Conservation (phyloP, 2,329 filamentous ascomycete genomes). For the Diaporthe sp. region DNA sequence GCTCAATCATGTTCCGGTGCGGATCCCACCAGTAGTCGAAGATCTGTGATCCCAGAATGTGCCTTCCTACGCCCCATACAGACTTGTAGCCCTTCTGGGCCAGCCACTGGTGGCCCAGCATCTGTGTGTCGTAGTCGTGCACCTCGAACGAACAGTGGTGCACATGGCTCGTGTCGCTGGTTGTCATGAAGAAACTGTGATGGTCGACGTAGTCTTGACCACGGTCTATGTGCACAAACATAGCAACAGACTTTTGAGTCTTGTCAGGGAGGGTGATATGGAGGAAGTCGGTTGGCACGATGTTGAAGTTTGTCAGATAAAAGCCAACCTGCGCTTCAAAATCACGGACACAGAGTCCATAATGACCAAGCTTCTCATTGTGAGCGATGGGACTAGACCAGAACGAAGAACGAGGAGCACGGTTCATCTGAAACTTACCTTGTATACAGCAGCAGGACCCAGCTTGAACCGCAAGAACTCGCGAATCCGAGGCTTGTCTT, state of each 20-base stretch:
- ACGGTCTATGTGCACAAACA: neutral
- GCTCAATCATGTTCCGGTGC: neutral
- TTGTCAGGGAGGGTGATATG: neutral
- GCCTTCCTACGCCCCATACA: constrained; percentile 73
- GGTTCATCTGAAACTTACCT: neutral
- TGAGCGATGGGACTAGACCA: neutral
- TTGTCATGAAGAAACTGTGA: constrained; percentile 11
- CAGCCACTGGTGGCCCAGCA: constrained; percentile 71
- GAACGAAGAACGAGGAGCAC: neutral
- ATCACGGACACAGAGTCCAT: neutral
- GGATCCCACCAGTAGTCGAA: constrained; percentile 68
- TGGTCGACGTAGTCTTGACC: constrained; percentile 6
- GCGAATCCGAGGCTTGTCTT: neutral
- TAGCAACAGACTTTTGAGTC: neutral
- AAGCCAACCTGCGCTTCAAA: neutral
- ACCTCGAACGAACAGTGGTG: constrained; percentile 71
- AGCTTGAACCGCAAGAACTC: neutral
- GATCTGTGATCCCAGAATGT: constrained; percentile 71
- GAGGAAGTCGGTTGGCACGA: neutral
- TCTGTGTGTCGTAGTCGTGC: constrained; percentile 72
- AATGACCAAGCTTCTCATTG: neutral
- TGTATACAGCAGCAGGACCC: neutral
- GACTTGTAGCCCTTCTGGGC: constrained; percentile 63
- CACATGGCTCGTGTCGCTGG: constrained; percentile 52
- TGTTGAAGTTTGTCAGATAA: neutral